phyloP scores from a whole-genome alignment of 2,329 filamentous ascomycete species.

The Epichloe festucae region DNA sequence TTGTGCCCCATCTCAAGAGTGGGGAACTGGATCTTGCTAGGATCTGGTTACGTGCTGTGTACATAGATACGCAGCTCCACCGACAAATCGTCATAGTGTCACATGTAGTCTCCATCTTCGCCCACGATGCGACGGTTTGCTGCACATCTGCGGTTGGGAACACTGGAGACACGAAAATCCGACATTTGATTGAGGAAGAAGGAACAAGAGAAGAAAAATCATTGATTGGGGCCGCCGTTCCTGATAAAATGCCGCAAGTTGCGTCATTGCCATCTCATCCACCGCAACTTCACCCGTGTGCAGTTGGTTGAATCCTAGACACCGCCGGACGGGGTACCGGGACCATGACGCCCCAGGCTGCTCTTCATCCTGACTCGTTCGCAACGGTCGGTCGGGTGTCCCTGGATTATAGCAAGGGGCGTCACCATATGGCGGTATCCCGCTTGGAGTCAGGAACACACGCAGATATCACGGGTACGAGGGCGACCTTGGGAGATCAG shows the following conservation, averaged over 20 bases:
- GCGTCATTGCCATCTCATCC: conserved; percentile 15
- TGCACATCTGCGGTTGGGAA: background rate
- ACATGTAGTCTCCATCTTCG: conserved; percentile 1
- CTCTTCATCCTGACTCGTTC: conserved; percentile 1
- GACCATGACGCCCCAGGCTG: background rate
- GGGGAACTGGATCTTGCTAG: conserved; percentile 7
- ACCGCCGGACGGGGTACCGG: conserved; percentile 2
- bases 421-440: conserved; percentile 1
- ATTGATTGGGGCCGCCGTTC: conserved; percentile 11
- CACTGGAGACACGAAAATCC: conserved; percentile 15
- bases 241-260: conserved; percentile 19
- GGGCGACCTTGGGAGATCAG: background rate
- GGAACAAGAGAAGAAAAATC: conserved; percentile 3
- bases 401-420: background rate
- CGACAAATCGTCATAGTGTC: conserved; percentile 5
- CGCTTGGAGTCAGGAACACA: background rate
- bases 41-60: conserved; percentile 1
- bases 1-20: conserved; percentile 2
- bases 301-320: conserved; percentile 5
- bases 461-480: background rate
- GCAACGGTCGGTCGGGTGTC: background rate
- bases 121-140: conserved; percentile 3
- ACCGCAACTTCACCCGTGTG: conserved; percentile 10
- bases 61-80: conserved; percentile 3
- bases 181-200: conserved; percentile 3